Conservation (phyloP, 495 filamentous ascomycete genomes). For the Penicillium waksmanii region DNA sequence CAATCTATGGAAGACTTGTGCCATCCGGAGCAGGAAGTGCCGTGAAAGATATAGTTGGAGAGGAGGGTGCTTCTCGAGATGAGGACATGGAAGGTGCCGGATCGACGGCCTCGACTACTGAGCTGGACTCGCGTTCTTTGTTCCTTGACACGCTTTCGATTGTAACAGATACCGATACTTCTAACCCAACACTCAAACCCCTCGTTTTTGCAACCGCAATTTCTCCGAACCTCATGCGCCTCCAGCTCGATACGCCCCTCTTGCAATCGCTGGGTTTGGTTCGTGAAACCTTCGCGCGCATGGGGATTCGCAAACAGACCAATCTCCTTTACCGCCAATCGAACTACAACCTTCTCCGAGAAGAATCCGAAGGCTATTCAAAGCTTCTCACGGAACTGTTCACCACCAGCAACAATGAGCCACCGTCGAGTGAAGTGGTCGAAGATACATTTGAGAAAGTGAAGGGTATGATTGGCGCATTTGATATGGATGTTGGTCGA, state of each 20-base stretch:
- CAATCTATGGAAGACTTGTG: slow-evolving; percentile 66
- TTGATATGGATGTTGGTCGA: slow-evolving; percentile 91
- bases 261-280: slow-evolving; percentile 77
- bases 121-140: slow-evolving; percentile 64
- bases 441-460: slow-evolving; percentile 75
- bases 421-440: slow-evolving; percentile 64
- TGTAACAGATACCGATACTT: slow-evolving; percentile 65
- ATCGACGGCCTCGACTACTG: slow-evolving; percentile 27
- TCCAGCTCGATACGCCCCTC: slow-evolving; percentile 76
- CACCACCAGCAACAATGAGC: slow-evolving; percentile 68
- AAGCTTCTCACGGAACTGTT: slow-evolving; percentile 90
- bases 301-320: slow-evolving; percentile 85
- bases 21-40: slow-evolving; percentile 70
- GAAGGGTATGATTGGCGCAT: slow-evolving; percentile 89
- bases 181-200: slow-evolving; percentile 45
- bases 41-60: slow-evolving; percentile 74
- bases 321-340: slow-evolving; percentile 92
- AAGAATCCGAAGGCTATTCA: slow-evolving; percentile 93
- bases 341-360: slow-evolving; percentile 92
- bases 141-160: slow-evolving; percentile 85
- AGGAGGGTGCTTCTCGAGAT: slow-evolving; percentile 50
- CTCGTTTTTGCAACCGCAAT: slow-evolving; percentile 74
- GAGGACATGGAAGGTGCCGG: slow-evolving; percentile 36
- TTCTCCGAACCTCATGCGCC: slow-evolving; percentile 71
- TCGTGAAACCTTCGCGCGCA: slow-evolving; percentile 78